Evolutionary conservation across 192 early-diverging fungal species (phyloP), one percentile per base, ranked within the genome.

Genomic region (Linnemannia schmuckeri): DNA sequence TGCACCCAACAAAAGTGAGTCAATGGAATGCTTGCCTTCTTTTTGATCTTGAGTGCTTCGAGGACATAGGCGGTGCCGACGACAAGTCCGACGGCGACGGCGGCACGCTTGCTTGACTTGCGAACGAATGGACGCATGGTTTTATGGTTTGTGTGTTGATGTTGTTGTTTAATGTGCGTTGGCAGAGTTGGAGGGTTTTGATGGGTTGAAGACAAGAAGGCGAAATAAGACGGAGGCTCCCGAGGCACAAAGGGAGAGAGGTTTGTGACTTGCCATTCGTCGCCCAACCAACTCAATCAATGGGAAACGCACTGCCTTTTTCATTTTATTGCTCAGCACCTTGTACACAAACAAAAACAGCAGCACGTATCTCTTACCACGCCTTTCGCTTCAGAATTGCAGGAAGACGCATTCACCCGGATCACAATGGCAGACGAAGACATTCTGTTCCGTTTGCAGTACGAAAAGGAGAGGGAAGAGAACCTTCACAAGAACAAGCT

Each of bases 41-140:
- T 87, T 68, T 81, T 87, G 49, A 87, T 87, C 85, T 87, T 87
- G 71, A 87, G 80, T 78, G 85, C 85, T 69, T 87, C 85, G 24
- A 87, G 74, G 35, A 87, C 46, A 17, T 87, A 87, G 35, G 80
- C 79, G 27, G 85, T 87, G 44, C 79, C 80, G 24, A 81, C 85
- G 40, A 81, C 76, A 22, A 87, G 74, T 0, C 85, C 76, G 13
- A 81, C 85, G 40, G 80, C 85, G 22, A 87, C 42, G 40, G 27
- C 85, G 30, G 85, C 85, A 57, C 85, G 85, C 38, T 87, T 87
- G 41, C 85, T 81, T 44, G 85, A 87, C 35, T 77, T 87, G 24
- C 85, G 75, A 24, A 81, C 85, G 75, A 87, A 87, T 18, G 85
- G 85, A 33, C 76, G 85, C 85, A 87, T 78, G 33, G 80, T 20